Conservation (phyloP, 108 stramenopile species). For the Nitzschia sp. region DNA sequence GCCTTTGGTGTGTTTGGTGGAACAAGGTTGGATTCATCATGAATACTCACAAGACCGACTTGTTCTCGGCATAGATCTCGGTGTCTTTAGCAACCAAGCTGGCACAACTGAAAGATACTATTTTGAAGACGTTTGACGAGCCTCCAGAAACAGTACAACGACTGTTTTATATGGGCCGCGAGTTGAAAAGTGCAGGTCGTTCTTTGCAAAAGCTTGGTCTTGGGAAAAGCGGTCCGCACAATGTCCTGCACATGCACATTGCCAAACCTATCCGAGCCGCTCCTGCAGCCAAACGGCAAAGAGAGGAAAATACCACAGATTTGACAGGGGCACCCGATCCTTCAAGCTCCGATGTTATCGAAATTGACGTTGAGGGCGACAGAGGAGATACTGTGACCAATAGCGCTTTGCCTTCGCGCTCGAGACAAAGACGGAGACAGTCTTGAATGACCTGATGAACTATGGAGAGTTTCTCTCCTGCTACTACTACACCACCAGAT, state of each 20-base stretch:
- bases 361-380: constrained; percentile 10
- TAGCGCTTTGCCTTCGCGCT: background rate
- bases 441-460: no score
- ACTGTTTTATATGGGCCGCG: constrained; percentile 74
- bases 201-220: constrained; percentile 52
- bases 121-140: constrained; percentile 18
- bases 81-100: constrained; percentile 19
- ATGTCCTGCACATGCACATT: constrained; percentile 31
- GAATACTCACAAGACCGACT: background rate
- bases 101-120: constrained; percentile 15
- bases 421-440: background rate
- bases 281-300: constrained; percentile 2
- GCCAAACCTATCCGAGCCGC: background rate
- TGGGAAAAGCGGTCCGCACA: constrained; percentile 21
- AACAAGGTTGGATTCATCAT: background rate
- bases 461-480: no score
- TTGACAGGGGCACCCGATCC: background rate
- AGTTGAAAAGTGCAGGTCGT: constrained; percentile 67
- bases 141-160: constrained; percentile 45
- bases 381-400: constrained; percentile 8
- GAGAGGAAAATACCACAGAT: background rate
- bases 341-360: constrained; percentile 1
- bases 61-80: constrained; percentile 6
- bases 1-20: background rate
- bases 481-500: no score